Evolutionary conservation across 208 protist species (phyloP), one percentile per base, ranked within the genome.

Genomic region (Wallacemonas sp.): DNA sequence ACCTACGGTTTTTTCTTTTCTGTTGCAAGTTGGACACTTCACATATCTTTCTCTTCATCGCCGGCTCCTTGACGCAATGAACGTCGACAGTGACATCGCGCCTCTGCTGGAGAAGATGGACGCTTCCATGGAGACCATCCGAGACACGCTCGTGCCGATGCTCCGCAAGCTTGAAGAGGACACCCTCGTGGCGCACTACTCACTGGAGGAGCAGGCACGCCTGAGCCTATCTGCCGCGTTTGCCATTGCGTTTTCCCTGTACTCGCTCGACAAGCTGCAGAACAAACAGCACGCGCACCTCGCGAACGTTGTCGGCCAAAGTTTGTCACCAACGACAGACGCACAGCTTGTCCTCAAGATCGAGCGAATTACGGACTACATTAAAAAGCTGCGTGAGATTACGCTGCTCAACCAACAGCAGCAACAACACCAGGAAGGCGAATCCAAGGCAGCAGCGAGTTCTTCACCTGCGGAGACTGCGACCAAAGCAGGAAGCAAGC

Each of bases 311-410:
- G 39, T 29, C 5, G 44, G 36, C 3, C 38, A 47, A 9, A 70
- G 52, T 21, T 26, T 65, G 33, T 23, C 44, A n/a, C 47, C 21
- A 41, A 54, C 32, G 16, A 55, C 70, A 0, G 87, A 96, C 52
- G 64, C 76, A 33, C 90, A 90, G 75, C 69, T 96, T 27, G 58
- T 81, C n/a, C 72, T 91, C 0, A 93, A 96, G 71, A 90, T 96
- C 27, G 80, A 96, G 38, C 90, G 90, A 3, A 81, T 96, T 39
- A 81, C 85, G 29, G 90, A 90, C 47, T 93, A 93, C 63, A 92
- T 96, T 38, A 81, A 85, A 33, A 96, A 96, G 55, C 61, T 96
- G 27, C 80, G 79, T n/a, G 87, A 95, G 61, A 89, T 95, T n/a
- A 83, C 76, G 24, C 54, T 70, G 1, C 63, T 90, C 2, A 75